Conservation (phyloP, 1,284 basidiomycete genomes). For the Trametes versicolor region DNA sequence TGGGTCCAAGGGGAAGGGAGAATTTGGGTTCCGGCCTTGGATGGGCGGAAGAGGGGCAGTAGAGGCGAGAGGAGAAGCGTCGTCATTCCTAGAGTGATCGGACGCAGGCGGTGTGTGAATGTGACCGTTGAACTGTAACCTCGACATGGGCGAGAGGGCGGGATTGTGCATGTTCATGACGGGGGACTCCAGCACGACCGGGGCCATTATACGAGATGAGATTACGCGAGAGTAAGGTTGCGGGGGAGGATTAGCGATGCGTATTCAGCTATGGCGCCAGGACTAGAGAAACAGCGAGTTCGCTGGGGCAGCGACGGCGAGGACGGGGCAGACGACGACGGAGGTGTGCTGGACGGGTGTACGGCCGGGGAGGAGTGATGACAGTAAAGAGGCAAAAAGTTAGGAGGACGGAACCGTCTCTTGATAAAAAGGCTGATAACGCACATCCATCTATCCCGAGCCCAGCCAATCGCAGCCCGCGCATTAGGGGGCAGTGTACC, state of each 20-base stretch:
- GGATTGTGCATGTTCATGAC: slow-evolving; percentile 44
- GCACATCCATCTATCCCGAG: slow-evolving; percentile 23
- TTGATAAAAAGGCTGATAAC: slow-evolving; percentile 39
- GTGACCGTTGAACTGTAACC: slow-evolving; percentile 43
- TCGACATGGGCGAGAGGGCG: slow-evolving; percentile 41
- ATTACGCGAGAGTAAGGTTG: slow-evolving; percentile 31
- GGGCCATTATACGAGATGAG: slow-evolving; percentile 41
- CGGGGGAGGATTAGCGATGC: slow-evolving; percentile 30
- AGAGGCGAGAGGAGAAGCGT: slow-evolving; percentile 39
- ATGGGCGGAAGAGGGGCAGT: slow-evolving; percentile 39
- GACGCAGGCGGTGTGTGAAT: slow-evolving; percentile 46
- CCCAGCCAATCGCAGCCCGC: slow-evolving; percentile 31
- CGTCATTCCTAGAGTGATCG: slow-evolving; percentile 45
- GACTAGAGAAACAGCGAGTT: slow-evolving; percentile 7
- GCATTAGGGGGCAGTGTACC: slow-evolving; percentile 27
- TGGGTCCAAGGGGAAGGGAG: slow-evolving; percentile 41
- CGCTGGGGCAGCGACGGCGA: slow-evolving; percentile 14
- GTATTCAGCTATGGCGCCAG: slow-evolving; percentile 14
- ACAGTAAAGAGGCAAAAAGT: slow-evolving; percentile 37
- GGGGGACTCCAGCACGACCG: slow-evolving; percentile 44
- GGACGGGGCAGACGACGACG: slow-evolving; percentile 21
- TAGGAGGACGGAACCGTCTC: slow-evolving; percentile 32
- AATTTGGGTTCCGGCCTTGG: slow-evolving; percentile 37
- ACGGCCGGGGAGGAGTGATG: slow-evolving; percentile 33
- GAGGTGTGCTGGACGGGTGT: slow-evolving; percentile 23